Evolutionary conservation across 495 filamentous ascomycete genomes (phyloP).

Genomic region (Lepraria neglecta): DNA sequence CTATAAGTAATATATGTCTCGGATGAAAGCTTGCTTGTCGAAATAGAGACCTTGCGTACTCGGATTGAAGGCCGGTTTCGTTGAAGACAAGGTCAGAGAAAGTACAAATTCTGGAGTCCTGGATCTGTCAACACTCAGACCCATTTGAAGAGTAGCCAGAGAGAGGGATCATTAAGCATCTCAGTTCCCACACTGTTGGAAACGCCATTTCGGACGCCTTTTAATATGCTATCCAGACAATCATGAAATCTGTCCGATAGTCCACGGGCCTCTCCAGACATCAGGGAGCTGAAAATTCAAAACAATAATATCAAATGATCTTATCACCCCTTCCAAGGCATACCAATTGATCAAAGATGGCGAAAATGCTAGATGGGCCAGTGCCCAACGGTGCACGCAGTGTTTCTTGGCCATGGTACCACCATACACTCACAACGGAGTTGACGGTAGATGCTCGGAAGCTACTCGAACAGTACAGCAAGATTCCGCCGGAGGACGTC

Average conservation of each 20-base stretch:
- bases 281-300: neutral
- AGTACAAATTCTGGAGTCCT: too few relatives aligned
- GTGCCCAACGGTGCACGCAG: slow-evolving; percentile 25
- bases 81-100: neutral
- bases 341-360: slow-evolving; percentile 14
- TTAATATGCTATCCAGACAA: neutral
- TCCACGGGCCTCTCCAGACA: neutral
- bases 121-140: neutral
- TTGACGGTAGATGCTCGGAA: slow-evolving; percentile 24
- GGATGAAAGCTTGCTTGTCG: too few relatives aligned
- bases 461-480: slow-evolving; percentile 29
- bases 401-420: slow-evolving; percentile 30
- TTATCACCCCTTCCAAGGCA: neutral
- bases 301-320: too few relatives aligned
- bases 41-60: too few relatives aligned
- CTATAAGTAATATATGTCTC: too few relatives aligned
- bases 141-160: neutral
- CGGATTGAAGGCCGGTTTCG: neutral
- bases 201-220: too few relatives aligned
- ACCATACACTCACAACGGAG: slow-evolving; percentile 22
- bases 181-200: neutral
- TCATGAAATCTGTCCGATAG: neutral
- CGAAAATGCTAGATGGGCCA: slow-evolving; percentile 28
- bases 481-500: slow-evolving; percentile 23
- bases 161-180: neutral